Evolutionary conservation across 78 protist species (phyloP), one percentile per base, ranked within the genome.

Genomic region (Dictyostelium firmibasis): DNA sequence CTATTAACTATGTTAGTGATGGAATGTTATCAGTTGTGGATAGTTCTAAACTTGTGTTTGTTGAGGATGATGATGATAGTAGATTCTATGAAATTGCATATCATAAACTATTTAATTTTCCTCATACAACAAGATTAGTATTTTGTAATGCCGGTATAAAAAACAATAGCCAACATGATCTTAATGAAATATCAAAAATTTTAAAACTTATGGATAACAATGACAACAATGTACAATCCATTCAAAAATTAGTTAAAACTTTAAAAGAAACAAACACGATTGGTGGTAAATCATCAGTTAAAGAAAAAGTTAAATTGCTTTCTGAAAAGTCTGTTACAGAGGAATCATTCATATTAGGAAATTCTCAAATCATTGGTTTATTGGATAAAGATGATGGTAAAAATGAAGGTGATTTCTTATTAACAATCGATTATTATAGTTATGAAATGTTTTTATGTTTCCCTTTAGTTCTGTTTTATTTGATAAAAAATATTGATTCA

Each of bases 1-100:
- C 76, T 27, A 67, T 67, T 27, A n/a, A 29, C 29, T 11, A 67
- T 27, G 76, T 67, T 27, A 67, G 76, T 67, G 76, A 27, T 27
- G 76, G 76, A 25, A 67, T 25, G 35, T 67, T 67, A 67, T n/a
- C 76, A 67, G 76, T 67, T 67, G 76, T 67, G 29, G 76, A 67
- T 67, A 27, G 11, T 67, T 25, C 76, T 23, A 67, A 67, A 27
- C 35, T 67, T 25, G 76, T 67, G 10, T 67, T n/a, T n/a, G 76
- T 67, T 27, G 76, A 67, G 29, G 76, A 67, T 29, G 76, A 27
- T 9, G 76, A 67, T 29, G 76, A 67, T 67, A 67, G 76, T 7
- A 11, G 9, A n/a, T 67, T 67, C 36, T 67, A 27, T 67, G 14
- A n/a, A n/a, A 67, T 27, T 7, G 76, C 35, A 6, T 67, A 27